Evolutionary conservation across 352 stramenopile genomes (phyloP).

Genomic region (Globisporangium cederbergense): DNA sequence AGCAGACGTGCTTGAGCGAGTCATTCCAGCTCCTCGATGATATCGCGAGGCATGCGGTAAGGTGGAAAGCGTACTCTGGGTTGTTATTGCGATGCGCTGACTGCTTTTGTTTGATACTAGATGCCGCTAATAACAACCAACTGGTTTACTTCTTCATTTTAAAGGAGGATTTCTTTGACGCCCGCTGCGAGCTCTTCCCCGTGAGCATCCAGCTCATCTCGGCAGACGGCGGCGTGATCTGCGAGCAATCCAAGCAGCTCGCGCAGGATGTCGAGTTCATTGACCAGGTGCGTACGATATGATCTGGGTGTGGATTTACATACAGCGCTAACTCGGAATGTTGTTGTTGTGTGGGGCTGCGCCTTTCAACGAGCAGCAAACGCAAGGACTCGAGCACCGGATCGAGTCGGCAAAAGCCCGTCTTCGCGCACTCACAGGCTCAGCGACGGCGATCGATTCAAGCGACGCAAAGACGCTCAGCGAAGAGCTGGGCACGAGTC

Average conservation of each 20-base stretch:
- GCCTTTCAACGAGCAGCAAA: slow-evolving; percentile 11
- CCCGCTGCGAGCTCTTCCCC: slow-evolving; percentile 24
- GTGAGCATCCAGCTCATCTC: slow-evolving; percentile 19
- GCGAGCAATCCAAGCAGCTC: not conserved
- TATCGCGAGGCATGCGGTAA: slow-evolving; percentile 20
- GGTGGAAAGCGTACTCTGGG: not conserved
- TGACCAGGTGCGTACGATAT: slow-evolving; percentile 5
- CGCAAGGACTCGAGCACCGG: slow-evolving; percentile 15
- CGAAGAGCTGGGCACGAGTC: slow-evolving; percentile 22
- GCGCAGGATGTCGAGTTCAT: slow-evolving; percentile 14
- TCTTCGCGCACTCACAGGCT: slow-evolving; percentile 9
- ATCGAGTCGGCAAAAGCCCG: slow-evolving; percentile 14
- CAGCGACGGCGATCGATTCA: not conserved
- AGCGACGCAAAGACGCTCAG: slow-evolving; percentile 26
- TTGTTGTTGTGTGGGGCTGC: not conserved
- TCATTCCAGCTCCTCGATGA: slow-evolving; percentile 21
- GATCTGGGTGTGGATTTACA: not conserved
- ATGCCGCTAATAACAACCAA: not conserved
- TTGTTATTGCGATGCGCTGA: not conserved
- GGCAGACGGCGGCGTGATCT: not conserved
- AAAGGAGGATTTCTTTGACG: slow-evolving; percentile 22
- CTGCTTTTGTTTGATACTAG: not conserved
- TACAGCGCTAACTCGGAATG: not conserved
- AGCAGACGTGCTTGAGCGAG: slow-evolving; percentile 16
- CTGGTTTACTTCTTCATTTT: not conserved